Conservation (phyloP, 2,329 filamentous ascomycete species). For the Ustulina deusta region DNA sequence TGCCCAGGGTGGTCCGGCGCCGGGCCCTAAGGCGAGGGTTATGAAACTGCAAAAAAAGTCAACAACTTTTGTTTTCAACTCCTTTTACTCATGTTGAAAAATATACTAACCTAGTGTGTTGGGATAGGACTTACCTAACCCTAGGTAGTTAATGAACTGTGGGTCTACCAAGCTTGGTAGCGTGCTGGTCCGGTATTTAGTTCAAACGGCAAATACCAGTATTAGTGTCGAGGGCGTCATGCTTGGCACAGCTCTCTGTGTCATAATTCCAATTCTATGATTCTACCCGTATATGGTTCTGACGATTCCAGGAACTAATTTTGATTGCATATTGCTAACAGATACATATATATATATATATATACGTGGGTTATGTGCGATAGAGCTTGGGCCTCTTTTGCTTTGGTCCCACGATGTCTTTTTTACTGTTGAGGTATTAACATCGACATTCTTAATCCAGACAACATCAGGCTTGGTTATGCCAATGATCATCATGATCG, state of each 20-base stretch:
- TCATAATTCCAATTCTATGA: no score
- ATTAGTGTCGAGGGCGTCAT: not conserved
- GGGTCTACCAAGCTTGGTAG: constrained; percentile 8
- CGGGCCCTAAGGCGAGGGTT: no score
- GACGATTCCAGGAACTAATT: not conserved
- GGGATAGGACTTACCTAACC: constrained; percentile 1
- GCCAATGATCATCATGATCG: constrained; percentile 3
- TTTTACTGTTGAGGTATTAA: constrained; percentile 4
- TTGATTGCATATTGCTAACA: not conserved
- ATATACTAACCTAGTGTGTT: not conserved
- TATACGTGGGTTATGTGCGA: not conserved
- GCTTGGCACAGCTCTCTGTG: constrained; percentile 11
- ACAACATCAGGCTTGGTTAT: constrained; percentile 1
- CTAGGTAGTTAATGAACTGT: not conserved
- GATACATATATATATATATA: not conserved
- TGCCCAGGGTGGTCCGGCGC: no score
- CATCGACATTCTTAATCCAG: not conserved
- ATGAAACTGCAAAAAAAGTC: no score
- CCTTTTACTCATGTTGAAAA: no score
- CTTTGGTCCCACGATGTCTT: not conserved
- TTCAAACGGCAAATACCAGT: constrained; percentile 6
- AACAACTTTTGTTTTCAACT: no score
- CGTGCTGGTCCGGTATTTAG: constrained; percentile 8
- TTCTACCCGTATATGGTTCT: not conserved
- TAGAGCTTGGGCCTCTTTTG: not conserved